Percentiles rank a stretch among this genome's conserved stretches.
These are phyloP conservation scores for Lathyrus oleraceus DNA, from an alignment of 306 rosid genomes.

Conservation along the genomic window DNA sequence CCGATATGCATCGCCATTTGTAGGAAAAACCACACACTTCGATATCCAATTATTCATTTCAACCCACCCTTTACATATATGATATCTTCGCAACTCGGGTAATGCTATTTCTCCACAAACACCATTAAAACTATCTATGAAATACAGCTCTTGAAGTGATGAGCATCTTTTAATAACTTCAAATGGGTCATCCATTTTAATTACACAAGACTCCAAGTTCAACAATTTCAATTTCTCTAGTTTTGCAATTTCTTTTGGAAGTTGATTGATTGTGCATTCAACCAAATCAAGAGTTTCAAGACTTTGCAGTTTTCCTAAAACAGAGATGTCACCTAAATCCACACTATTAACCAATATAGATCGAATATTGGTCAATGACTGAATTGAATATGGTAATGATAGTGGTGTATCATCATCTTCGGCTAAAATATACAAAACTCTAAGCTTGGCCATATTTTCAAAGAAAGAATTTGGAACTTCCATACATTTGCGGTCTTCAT, in stretches of 20 bases:
- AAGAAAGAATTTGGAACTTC: no score
- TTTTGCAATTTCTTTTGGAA: not conserved
- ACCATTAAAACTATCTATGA: not conserved
- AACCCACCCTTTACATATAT: not conserved
- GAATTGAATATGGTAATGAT: not conserved
- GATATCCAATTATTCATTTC: not conserved
- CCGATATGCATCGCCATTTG: fast-evolving
- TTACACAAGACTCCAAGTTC: fast-evolving
- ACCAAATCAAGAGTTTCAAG: conserved; percentile 27
- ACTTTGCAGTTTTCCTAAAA: not conserved
- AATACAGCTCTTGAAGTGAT: conserved; percentile 26
- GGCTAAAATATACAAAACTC: not conserved
- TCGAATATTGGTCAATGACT: not conserved
- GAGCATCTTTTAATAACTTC: conserved; percentile 23
- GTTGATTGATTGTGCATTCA: fast-evolving
- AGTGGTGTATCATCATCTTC: not conserved
- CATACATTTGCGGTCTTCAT: fast-evolving
- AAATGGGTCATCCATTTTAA: not conserved
- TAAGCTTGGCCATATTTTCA: not conserved
- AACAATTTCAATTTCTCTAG: conserved; percentile 5
- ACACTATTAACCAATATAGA: not conserved
- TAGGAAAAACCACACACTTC: not conserved
- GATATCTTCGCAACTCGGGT: not conserved
- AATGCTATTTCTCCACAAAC: not conserved
- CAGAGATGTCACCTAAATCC: not conserved